phyloP scores from a whole-genome alignment of 768 basidiomycete species.

The Russula earlei region DNA sequence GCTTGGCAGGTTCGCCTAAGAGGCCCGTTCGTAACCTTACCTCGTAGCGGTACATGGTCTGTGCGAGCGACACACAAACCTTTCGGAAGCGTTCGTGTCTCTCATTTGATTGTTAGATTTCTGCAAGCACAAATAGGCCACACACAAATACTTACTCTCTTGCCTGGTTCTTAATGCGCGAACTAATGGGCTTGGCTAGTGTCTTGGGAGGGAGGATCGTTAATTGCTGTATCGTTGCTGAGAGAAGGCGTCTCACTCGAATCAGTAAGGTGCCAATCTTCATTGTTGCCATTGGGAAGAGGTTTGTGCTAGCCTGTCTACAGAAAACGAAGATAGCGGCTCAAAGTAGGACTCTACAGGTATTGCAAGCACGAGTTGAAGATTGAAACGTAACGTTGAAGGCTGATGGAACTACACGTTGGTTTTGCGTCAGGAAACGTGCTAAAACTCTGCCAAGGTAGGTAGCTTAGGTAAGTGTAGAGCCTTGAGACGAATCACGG shows the following conservation, averaged over 20 bases:
- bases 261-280: conserved; percentile 70
- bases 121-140: background rate
- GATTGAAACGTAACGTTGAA: too few species aligned
- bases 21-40: conserved; percentile 63
- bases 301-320: background rate
- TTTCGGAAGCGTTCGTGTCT: conserved; percentile 67
- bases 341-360: too few species aligned
- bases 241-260: conserved; percentile 40
- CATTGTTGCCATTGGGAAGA: conserved; percentile 50
- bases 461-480: too few species aligned
- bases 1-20: conserved; percentile 64
- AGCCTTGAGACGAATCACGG: too few species aligned
- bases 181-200: conserved; percentile 65
- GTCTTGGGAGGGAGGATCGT: background rate
- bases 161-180: conserved; percentile 3
- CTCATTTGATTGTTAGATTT: background rate
- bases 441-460: too few species aligned
- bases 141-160: conserved; percentile 23
- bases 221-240: background rate
- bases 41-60: conserved; percentile 68
- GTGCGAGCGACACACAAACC: conserved; percentile 65
- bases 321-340: too few species aligned
- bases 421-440: too few species aligned
- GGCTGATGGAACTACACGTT: too few species aligned
- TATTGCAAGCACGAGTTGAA: too few species aligned